Conservation (phyloP, 441 rosid genomes). For the Corymbia citriodora region DNA sequence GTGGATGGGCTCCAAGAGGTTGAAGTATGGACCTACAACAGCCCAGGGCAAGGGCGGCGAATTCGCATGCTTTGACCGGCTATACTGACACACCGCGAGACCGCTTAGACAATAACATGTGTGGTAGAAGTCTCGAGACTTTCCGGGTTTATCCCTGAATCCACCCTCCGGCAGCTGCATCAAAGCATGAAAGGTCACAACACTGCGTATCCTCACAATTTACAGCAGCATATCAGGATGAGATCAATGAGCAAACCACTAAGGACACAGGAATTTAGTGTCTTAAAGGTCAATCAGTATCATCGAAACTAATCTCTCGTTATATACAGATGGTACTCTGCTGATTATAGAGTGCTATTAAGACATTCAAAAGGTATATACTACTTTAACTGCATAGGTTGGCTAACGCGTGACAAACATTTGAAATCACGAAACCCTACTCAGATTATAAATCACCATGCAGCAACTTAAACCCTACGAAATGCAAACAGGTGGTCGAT, state of each 20-base stretch:
- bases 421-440: neutral
- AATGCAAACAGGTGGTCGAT: neutral
- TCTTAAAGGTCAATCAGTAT: neutral
- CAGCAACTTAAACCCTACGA: neutral
- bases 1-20: conserved; percentile 71
- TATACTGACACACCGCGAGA: conserved; percentile 61
- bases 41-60: conserved; percentile 47
- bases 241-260: neutral
- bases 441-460: neutral
- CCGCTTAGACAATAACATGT: conserved; percentile 95
- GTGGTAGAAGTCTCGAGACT: conserved; percentile 71
- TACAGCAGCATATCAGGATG: neutral
- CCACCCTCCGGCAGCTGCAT: conserved; percentile 69
- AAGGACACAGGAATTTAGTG: neutral
- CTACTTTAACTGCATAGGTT: neutral
- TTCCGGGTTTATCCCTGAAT: conserved; percentile 83
- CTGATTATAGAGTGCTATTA: neutral
- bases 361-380: neutral
- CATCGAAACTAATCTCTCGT: neutral
- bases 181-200: neutral
- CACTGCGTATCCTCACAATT: neutral
- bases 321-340: neutral
- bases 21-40: conserved; percentile 68
- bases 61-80: conserved; percentile 42
- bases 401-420: neutral